These are phyloP conservation scores for Colletotrichum sp. DNA, from an alignment of 2,329 filamentous ascomycete species.

Conservation along the genomic window DNA sequence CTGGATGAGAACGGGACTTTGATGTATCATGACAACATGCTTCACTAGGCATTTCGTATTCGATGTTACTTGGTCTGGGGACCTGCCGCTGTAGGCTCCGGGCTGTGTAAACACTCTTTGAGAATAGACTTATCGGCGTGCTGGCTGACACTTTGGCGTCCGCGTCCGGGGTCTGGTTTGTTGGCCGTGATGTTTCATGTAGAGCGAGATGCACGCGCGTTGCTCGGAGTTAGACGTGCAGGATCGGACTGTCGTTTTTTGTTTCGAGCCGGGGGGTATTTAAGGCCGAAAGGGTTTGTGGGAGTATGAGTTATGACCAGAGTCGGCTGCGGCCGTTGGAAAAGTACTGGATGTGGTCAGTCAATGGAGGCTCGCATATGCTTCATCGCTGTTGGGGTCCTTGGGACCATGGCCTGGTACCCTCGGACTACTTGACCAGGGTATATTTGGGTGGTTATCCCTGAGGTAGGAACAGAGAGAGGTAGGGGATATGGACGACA, in stretches of 20 bases:
- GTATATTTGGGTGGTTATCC: accelerated
- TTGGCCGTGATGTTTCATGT: not conserved
- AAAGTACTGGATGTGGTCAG: not conserved
- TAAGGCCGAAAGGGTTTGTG: not conserved
- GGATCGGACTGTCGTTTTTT: not conserved
- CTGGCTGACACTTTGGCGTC: not conserved
- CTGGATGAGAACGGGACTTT: not conserved
- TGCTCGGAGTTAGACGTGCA: not conserved
- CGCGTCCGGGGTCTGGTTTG: not conserved
- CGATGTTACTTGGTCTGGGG: not conserved
- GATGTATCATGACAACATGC: not conserved
- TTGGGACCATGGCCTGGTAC: not conserved
- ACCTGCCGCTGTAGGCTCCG: not conserved
- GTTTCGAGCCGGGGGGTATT: not conserved
- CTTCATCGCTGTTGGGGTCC: not conserved
- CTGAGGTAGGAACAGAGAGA: not conserved
- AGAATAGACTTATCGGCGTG: not conserved
- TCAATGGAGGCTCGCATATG: not conserved
- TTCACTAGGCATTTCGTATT: not conserved
- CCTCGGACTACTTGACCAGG: not conserved
- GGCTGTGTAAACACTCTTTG: not conserved
- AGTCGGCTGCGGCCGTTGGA: no score
- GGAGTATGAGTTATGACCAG: not conserved
- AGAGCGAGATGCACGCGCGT: not conserved
- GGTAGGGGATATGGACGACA: not conserved